phyloP scores from a whole-genome alignment of 345 rosid genomes.

The Erysimum cheiranthoides region DNA sequence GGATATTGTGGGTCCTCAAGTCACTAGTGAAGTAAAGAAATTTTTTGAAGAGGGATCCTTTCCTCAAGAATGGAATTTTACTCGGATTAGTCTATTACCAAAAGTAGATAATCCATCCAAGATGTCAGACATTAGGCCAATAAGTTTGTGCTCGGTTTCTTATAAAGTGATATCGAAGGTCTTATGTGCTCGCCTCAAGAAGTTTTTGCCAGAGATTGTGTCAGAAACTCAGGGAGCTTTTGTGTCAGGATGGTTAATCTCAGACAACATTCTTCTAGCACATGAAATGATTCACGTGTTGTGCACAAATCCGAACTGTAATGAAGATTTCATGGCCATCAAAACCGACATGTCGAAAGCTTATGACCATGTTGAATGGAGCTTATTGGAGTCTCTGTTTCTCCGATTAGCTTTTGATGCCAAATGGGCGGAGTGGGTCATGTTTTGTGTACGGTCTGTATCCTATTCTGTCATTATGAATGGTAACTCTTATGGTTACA shows the following conservation, averaged over 20 bases:
- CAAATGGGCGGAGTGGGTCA: no score
- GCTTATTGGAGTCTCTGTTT: no score
- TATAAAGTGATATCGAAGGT: neutral
- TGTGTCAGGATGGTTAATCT: accelerated
- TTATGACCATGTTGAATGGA: neutral
- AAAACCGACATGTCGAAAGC: neutral
- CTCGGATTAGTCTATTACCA: neutral
- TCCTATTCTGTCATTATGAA: no score
- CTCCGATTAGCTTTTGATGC: no score
- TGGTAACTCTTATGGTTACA: no score
- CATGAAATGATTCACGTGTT: neutral
- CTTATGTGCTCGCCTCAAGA: accelerated
- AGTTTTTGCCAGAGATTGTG: accelerated
- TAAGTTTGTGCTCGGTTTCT: neutral
- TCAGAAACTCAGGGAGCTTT: neutral
- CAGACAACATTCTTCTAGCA: neutral
- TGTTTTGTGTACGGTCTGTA: no score
- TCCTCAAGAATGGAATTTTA: neutral
- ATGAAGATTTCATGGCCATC: neutral
- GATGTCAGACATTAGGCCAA: neutral
- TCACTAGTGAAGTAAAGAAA: neutral
- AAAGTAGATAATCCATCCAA: accelerated
- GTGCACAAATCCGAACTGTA: neutral
- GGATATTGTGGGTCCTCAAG: neutral
- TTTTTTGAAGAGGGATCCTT: neutral